Base-by-base conservation (phyloP, 805 yeast species). In the Yamadazyma ubonensis region DNA sequence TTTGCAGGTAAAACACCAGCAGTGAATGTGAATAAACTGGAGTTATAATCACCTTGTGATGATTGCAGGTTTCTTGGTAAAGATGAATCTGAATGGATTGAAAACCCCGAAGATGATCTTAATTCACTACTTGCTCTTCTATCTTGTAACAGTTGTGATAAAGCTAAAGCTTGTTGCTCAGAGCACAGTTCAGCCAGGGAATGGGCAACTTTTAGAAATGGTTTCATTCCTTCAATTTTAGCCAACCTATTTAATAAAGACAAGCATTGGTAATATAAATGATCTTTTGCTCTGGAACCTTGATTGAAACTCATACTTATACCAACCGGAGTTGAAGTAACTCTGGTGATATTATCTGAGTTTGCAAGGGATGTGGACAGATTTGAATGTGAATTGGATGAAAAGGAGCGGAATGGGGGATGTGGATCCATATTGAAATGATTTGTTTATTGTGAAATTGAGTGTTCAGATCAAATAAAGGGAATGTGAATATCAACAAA, bases 1-100 rank as follows among this genome's bases (percentile, higher is more conserved):
- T 76, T 79, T 4, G 85, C 85, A 3, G 91, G 95, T 31, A 82
- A 70, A 11, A 83, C 81, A 20, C 95, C 95, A 44, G 84, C 85
- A 34, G 84, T 78, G 61, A 79, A 86, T 5, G 88, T 86, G 53
- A 66, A 67, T 32, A 76, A 57, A 40, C 71, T 70, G 23, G 38
- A 12, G 48, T 63, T 71, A 26, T 30, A 16, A 4, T 40, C 36
- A 16, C 59, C 49, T 32, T 32, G 35, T 11, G 35, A 32, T 10
- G 12, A 20, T 21, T 21, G 35, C 37, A 29, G 54, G 54, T n/a
- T 49, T 40, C 11, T 46, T 32, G 16, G 31, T 11, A 33, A 17
- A 10, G 57, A 53, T 6, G 52, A 43, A 48, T 63, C 70, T 42
- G 68, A 65, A 41, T 60, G 61, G 29, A 65, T 58, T 23, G 67